Conservation (phyloP, 495 filamentous ascomycete genomes). For the Penicillium psychrofluorescens region DNA sequence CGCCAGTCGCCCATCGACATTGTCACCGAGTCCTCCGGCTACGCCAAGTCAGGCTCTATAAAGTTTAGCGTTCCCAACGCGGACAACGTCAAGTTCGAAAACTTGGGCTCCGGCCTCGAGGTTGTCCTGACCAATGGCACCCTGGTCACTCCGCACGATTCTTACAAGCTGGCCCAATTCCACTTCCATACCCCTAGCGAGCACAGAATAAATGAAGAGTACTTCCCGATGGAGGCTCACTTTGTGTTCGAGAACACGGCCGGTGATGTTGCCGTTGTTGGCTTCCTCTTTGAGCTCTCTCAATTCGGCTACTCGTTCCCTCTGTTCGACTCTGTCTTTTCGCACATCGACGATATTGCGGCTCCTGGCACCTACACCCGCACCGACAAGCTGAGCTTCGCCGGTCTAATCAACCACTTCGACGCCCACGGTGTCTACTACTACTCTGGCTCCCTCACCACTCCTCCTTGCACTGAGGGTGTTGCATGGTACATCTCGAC, state of each 20-base stretch:
- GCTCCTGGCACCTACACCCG: constrained; percentile 46
- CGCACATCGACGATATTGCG: constrained; percentile 43
- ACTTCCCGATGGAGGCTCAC: constrained; percentile 56
- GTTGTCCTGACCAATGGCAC: constrained; percentile 39
- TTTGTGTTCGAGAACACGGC: constrained; percentile 50
- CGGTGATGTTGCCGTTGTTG: constrained; percentile 47
- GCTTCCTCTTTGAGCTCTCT: constrained; percentile 51
- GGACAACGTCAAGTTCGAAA: constrained; percentile 46
- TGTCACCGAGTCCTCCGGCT: constrained; percentile 29
- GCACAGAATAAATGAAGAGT: constrained; percentile 50
- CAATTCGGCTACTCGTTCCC: constrained; percentile 31
- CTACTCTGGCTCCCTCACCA: constrained; percentile 60
- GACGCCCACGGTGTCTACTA: constrained; percentile 41
- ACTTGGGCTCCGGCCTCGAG: constrained; percentile 54
- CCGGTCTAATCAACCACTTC: constrained; percentile 42
- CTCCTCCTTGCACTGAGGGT: constrained; percentile 59
- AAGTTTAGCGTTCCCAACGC: constrained; percentile 32
- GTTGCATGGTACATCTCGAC: constrained; percentile 51
- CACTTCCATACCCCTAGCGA: constrained; percentile 67
- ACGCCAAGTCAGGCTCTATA: constrained; percentile 16
- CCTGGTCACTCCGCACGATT: constrained; percentile 29
- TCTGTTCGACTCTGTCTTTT: constrained; percentile 48
- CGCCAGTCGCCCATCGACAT: constrained; percentile 59
- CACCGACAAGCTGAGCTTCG: constrained; percentile 50
- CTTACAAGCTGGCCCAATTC: constrained; percentile 54